Percentiles rank a stretch among this genome's conserved stretches.
Evolutionary conservation across 768 basidiomycete species (phyloP).

Genomic region (Boletales sp.): DNA sequence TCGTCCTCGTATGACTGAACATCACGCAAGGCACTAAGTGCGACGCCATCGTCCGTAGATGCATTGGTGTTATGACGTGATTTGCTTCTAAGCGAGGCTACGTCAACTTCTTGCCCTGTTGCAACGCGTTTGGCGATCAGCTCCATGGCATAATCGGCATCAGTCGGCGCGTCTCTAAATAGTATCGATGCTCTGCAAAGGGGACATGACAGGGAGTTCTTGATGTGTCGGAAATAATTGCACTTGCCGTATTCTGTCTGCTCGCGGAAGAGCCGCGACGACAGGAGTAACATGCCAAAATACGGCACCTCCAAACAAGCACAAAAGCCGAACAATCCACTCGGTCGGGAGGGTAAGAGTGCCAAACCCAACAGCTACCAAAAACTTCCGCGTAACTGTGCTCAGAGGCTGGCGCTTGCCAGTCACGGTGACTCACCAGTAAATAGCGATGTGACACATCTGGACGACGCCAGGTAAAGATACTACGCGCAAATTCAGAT

Average conservation of each 20-base stretch:
- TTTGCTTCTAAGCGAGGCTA: slow-evolving; percentile 24
- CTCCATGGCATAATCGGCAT: slow-evolving; percentile 69
- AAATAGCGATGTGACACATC: slow-evolving; percentile 47
- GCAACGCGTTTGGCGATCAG: slow-evolving; percentile 59
- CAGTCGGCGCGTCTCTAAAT: slow-evolving; percentile 56
- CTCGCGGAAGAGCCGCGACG: slow-evolving; percentile 45
- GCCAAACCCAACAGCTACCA: slow-evolving; percentile 37
- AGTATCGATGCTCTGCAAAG: slow-evolving; percentile 41
- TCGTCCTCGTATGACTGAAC: slow-evolving; percentile 6
- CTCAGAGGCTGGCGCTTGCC: slow-evolving; percentile 1
- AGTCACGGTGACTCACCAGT: slow-evolving; percentile 33
- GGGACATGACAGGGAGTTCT: slow-evolving; percentile 1
- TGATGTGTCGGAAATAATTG: neutral
- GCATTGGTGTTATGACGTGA: slow-evolving; percentile 14
- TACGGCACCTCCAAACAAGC: slow-evolving; percentile 43
- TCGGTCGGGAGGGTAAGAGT: slow-evolving; percentile 45
- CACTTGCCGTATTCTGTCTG: slow-evolving; percentile 45
- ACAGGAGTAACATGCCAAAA: slow-evolving; percentile 67
- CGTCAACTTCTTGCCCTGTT: slow-evolving; percentile 47
- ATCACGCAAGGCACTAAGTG: neutral
- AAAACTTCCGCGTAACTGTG: slow-evolving; percentile 24
- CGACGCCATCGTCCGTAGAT: slow-evolving; percentile 6
- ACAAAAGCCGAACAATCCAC: slow-evolving; percentile 46
- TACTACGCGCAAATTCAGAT: slow-evolving; percentile 32
- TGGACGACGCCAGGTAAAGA: slow-evolving; percentile 66